Conservation (phyloP, 2,329 filamentous ascomycete species). For the Aspergillus chevalieri region DNA sequence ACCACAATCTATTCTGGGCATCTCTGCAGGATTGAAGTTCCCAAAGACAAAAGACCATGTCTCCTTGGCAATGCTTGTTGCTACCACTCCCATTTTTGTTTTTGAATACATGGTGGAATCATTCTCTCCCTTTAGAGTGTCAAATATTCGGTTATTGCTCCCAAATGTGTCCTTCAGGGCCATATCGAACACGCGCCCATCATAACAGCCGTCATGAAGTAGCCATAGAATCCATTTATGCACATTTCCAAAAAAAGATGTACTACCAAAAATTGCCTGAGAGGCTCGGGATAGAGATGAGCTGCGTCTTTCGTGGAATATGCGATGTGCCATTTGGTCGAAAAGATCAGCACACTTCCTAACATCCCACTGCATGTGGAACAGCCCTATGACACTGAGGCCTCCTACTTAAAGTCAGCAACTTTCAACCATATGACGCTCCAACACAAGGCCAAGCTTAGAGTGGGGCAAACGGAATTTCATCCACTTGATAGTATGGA, state of each 20-base stretch:
- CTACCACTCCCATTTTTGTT: slow-evolving; percentile 12
- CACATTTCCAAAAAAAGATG: slow-evolving; percentile 7
- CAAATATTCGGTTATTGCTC: slow-evolving; percentile 11
- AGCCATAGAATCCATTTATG: slow-evolving; percentile 12
- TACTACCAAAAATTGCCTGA: slow-evolving; percentile 2
- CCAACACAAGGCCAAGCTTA: neutral
- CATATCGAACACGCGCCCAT: slow-evolving; percentile 12
- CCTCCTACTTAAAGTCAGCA: slow-evolving; percentile 8
- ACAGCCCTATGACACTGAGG: slow-evolving; percentile 11
- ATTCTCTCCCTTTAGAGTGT: slow-evolving; percentile 1
- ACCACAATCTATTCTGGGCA: slow-evolving; percentile 1
- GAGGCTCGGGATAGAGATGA: slow-evolving; percentile 4
- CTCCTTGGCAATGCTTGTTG: slow-evolving; percentile 14
- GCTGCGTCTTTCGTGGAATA: slow-evolving; percentile 4
- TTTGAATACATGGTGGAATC: slow-evolving; percentile 1
- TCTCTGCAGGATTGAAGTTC: slow-evolving; percentile 13
- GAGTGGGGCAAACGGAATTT: no score
- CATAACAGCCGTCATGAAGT: slow-evolving; percentile 16
- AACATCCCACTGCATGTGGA: slow-evolving; percentile 10
- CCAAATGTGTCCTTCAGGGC: slow-evolving; percentile 12
- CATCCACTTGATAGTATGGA: no score
- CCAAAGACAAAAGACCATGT: slow-evolving; percentile 14
- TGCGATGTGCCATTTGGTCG: no score
- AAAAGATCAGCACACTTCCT: slow-evolving; percentile 9
- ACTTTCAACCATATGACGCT: neutral